Base-by-base conservation (phyloP, 2,329 filamentous ascomycete genomes). In the Xylaria polymorpha region DNA sequence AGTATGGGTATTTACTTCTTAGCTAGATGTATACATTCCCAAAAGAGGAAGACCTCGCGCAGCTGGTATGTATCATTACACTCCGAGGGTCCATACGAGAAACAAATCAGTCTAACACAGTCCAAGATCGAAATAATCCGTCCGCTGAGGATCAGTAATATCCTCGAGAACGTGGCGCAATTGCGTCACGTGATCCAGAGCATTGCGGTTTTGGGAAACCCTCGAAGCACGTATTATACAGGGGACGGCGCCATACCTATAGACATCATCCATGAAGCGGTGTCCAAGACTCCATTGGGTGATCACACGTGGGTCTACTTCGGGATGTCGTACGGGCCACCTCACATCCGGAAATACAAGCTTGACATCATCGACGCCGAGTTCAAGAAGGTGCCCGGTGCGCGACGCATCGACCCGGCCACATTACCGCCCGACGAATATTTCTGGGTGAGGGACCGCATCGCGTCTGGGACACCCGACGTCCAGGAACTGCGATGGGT, bases 21-120 rank as follows among this genome's bases (percentile, higher is more conserved):
- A 81, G 8, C 25, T 48, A 80, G 78, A 73, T 76, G 69, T 80
- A 80, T 71, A 85, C 83, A 0, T 82, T 87, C 41, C 81, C 82
- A 0, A 80, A 78, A 41, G 85, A 86, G 41, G 83, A 85, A 44
- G 83, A 87, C 68, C 80, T 87, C 8, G 77, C 82, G 10, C 78
- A 83, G 48, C 79, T 84, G 44, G 80, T 73, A 61, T 9, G 25
- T 63, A n/a, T 41, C 9, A 39, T 20, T 6, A n/a, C 10, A 41
- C 15, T 18, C 37, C n/a, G 41, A 51, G 9, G 7, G 51, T 25
- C 48, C 5, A 44, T 43, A 7, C 20, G 18, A 20, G 14, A 29
- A 56, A 44, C 25, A 35, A 18, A 44, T 22, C 39, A 15, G 20
- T 61, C 58, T 61, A 25, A 70, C 41, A 9, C 29, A 41, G 1